Evolutionary conservation across 2,329 filamentous ascomycete genomes (phyloP), one percentile per base, ranked within the genome.

Genomic region (Arthrobotrys conoides): DNA sequence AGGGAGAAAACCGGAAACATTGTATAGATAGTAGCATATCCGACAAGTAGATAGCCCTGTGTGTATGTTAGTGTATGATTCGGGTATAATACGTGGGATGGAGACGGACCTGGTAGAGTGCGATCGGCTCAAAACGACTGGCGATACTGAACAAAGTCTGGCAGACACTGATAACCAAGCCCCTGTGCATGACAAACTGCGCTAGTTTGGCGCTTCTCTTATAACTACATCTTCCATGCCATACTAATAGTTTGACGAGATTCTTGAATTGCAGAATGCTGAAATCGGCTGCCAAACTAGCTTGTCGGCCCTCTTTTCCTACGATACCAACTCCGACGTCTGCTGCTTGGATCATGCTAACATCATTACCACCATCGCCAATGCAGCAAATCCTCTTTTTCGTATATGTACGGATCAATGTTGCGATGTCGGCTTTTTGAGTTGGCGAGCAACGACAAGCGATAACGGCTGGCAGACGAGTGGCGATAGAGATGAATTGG

Each of bases 141-240:
- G 95, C 94, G 79, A 98, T 96, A 84, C 93, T 96, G 87, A 95
- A 99, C 88, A 99, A 94, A 0, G 96, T 98, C 86, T 99, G 96
- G 82, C 94, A 97, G 30, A 98, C 94, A 68, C 90, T 91, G 83
- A 99, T 97, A 83, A 99, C 97, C 53, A 99, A 87, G 64, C 96
- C 96, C 82, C 96, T 92, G 84, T 99, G 96, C 82, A 99, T 99
- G 82, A 99, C 95, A 84, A 99, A 99, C 84, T 98, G 96, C 0
- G 93, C 94, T 24, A 99, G 89, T 85, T 99, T 99, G 30, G 96
- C 96, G 76, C 91, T 93, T 55, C 96, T 90, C 85, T 98, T 98
- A 87, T 99, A 99, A 82, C 91, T 95, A 85, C 99, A 99, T 36
- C 96, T 91, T 0, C 96, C 96, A 84, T 99, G 96, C 96, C 96